Conservation (phyloP, 208 protist species). For the Zelonia costaricensis region DNA sequence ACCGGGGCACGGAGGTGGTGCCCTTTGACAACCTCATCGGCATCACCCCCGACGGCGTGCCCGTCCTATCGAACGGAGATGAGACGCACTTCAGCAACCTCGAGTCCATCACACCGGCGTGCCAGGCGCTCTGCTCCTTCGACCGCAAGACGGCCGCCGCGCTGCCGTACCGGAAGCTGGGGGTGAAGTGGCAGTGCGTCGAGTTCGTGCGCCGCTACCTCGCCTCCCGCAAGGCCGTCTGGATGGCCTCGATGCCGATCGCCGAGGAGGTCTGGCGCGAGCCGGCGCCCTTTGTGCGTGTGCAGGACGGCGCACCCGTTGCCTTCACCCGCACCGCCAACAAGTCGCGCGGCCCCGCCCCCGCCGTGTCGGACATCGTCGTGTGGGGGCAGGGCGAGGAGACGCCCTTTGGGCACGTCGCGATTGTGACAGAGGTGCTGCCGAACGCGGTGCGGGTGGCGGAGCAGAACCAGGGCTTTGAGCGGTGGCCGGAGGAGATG, state of each 20-base stretch:
- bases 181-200: slow-evolving; percentile 69
- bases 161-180: slow-evolving; percentile 37
- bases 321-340: slow-evolving; percentile 36
- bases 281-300: slow-evolving; percentile 25
- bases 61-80: slow-evolving; percentile 75
- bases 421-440: slow-evolving; percentile 47
- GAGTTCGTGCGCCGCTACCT: slow-evolving; percentile 79
- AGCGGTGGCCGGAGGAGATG: slow-evolving; percentile 42
- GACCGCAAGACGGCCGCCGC: slow-evolving; percentile 16
- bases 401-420: slow-evolving; percentile 62
- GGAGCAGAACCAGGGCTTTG: slow-evolving; percentile 77
- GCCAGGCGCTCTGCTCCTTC: slow-evolving; percentile 41
- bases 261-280: slow-evolving; percentile 57
- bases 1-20: slow-evolving; percentile 45
- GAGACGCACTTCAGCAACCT: slow-evolving; percentile 57
- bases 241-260: slow-evolving; percentile 51
- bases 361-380: slow-evolving; percentile 53
- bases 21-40: slow-evolving; percentile 67
- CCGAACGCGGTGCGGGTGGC: slow-evolving; percentile 41
- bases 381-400: slow-evolving; percentile 53
- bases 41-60: slow-evolving; percentile 58
- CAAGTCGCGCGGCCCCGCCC: slow-evolving; percentile 23
- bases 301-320: slow-evolving; percentile 31
- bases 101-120: slow-evolving; percentile 36
- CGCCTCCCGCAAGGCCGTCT: slow-evolving; percentile 65